These are phyloP conservation scores for Mortierella sp. DNA, from an alignment of 371 early-diverging fungal genomes.

Conservation along the genomic window DNA sequence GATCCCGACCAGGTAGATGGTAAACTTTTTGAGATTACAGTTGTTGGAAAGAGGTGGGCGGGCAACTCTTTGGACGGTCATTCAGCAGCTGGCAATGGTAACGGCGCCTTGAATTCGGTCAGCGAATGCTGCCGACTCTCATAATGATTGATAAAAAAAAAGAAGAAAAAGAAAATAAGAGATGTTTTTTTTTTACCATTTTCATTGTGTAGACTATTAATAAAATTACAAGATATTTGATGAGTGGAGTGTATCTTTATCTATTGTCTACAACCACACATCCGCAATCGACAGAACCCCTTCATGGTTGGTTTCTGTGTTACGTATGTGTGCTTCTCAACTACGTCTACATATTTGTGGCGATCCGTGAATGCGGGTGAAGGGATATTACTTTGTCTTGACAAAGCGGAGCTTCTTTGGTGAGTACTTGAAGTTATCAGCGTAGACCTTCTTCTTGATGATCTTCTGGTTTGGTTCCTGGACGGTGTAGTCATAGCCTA, in stretches of 20 bases:
- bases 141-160: conserved; percentile 13
- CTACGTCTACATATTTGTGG: not conserved
- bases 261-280: conserved; percentile 8
- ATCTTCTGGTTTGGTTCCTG: conserved; percentile 84
- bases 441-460: conserved; percentile 87
- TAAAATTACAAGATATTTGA: not conserved
- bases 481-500: conserved; percentile 88
- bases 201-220: not conserved
- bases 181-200: not conserved
- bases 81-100: not conserved
- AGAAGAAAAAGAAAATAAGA: conserved; percentile 2
- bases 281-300: not conserved
- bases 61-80: conserved; percentile 26
- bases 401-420: conserved; percentile 81
- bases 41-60: conserved; percentile 51
- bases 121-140: conserved; percentile 47
- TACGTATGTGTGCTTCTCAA: not conserved
- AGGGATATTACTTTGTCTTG: conserved; percentile 78
- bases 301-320: not conserved
- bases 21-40: conserved; percentile 43
- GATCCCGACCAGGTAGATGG: conserved; percentile 2
- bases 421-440: conserved; percentile 91
- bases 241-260: conserved; percentile 12
- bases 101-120: conserved; percentile 21
- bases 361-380: not conserved